These are phyloP conservation scores for Suillus ampliporus DNA, from an alignment of 768 basidiomycete species.

Conservation along the genomic window DNA sequence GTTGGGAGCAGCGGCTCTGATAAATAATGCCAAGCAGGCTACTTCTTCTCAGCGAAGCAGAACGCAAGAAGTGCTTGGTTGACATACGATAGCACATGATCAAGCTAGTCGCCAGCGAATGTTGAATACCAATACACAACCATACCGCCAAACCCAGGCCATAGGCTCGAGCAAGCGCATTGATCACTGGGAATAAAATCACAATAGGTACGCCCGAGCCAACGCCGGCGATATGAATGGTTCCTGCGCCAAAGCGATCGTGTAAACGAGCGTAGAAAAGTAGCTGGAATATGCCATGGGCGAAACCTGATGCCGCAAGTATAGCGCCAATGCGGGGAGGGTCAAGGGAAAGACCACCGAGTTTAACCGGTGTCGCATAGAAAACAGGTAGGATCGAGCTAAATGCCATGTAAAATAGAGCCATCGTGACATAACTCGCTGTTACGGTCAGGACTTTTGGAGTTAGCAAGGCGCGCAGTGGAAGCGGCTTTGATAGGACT, in stretches of 20 bases:
- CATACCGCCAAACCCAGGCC: conserved; percentile 52
- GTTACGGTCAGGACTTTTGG: conserved; percentile 57
- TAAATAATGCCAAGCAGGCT: not conserved
- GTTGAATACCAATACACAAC: conserved; percentile 50
- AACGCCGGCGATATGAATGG: conserved; percentile 58
- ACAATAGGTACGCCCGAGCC: conserved; percentile 55
- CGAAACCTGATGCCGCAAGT: conserved; percentile 48
- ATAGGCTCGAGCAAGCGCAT: conserved; percentile 49
- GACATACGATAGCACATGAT: conserved; percentile 5
- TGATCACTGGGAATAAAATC: conserved; percentile 61
- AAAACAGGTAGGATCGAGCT: conserved; percentile 43
- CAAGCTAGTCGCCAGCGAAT: not conserved
- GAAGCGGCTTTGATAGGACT: conserved; percentile 34
- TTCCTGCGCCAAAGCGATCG: conserved; percentile 59
- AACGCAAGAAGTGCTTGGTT: not conserved
- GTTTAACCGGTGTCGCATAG: conserved; percentile 19
- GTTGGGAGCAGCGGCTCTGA: conserved; percentile 1
- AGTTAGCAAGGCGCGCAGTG: conserved; percentile 52
- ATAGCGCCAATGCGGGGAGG: conserved; percentile 24
- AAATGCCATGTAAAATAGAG: conserved; percentile 64
- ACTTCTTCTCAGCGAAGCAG: not conserved
- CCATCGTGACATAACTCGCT: conserved; percentile 61
- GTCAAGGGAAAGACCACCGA: conserved; percentile 14
- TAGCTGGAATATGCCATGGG: conserved; percentile 64
- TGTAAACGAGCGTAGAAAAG: conserved; percentile 63